Evolutionary conservation across 2,329 filamentous ascomycete genomes (phyloP).

Genomic region (Colletotrichum orchidophilum): DNA sequence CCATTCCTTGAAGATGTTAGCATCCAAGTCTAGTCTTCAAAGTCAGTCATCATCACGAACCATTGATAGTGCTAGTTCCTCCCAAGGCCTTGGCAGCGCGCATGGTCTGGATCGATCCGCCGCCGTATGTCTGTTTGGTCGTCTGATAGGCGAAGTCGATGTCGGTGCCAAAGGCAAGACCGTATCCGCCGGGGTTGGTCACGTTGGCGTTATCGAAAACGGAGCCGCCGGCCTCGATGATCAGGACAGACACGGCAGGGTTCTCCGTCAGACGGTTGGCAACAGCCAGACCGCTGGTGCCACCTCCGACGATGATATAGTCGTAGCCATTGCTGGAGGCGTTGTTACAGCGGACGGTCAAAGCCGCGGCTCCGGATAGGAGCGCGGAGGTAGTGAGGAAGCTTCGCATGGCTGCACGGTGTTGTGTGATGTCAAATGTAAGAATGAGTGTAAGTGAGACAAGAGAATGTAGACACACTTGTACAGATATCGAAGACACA

Average conservation of each 20-base stretch:
- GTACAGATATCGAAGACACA: no score
- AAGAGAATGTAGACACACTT: background rate
- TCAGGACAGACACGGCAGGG: slow-evolving; percentile 43
- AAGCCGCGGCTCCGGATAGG: slow-evolving; percentile 9
- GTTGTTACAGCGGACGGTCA: background rate
- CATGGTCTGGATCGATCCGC: slow-evolving; percentile 44
- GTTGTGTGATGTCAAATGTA: background rate
- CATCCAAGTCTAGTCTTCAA: background rate
- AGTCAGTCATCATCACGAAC: slow-evolving; percentile 30
- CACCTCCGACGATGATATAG: slow-evolving; percentile 50
- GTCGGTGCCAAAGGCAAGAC: slow-evolving; percentile 38
- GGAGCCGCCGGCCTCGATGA: slow-evolving; percentile 48
- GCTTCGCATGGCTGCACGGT: background rate
- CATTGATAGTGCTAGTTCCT: slow-evolving; percentile 52
- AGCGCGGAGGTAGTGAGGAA: background rate
- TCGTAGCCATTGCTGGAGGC: slow-evolving; percentile 37
- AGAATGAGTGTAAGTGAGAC: background rate
- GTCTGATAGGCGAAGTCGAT: slow-evolving; percentile 48
- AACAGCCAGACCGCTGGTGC: slow-evolving; percentile 47
- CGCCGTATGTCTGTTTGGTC: slow-evolving; percentile 41
- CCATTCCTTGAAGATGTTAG: slow-evolving; percentile 47
- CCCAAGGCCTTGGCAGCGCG: slow-evolving; percentile 50
- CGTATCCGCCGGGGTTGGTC: slow-evolving; percentile 40
- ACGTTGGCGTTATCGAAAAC: slow-evolving; percentile 46
- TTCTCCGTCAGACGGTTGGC: slow-evolving; percentile 47